Base-by-base conservation (phyloP, 306 rosid species). In the Boehmeria nivea region DNA sequence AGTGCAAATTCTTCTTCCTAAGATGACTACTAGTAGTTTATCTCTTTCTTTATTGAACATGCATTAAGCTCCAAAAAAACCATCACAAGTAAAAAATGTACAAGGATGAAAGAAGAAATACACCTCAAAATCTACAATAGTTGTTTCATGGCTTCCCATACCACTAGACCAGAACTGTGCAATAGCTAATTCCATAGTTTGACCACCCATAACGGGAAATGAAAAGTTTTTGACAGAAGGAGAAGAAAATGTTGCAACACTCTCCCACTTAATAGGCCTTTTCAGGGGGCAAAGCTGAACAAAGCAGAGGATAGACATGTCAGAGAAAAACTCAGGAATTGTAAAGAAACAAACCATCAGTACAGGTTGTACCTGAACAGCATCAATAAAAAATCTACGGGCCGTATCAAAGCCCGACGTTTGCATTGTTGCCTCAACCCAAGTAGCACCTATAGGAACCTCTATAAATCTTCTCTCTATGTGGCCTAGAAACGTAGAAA, bases 91-190 rank as follows among this genome's bases (percentile, higher is more conserved):
- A 15, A 23, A 50, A 45, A 33, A 58, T 48, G 57, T 67, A 66
- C 51, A 65, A 59, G 34, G 33, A 43, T 19, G 17, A 13, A 24
- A 51, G 12, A 24, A 57, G 66, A 51, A 24, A 67, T 67, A 19
- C 81, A 91, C 98, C 95, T 91, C 96, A 78, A 91, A 84, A 71
- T 91, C 93, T 48, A 87, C 95, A 64, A 49, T 68, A 33, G 95
- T 76, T 25, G 84, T 64, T 67, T 75, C 96, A 50, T 74, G 81
- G 71, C 98, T 87, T 64, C 96, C 98, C 65, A 80, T 66, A 68
- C 98, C 98, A 54, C 98, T 91, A 43, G 84, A 87, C 98, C 98
- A 91, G 75, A 91, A 82, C 79, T 87, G 98, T 57, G 98, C 71
- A 50, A 91, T 66, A 47, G 75, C 93, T 51, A 91, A 70, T 73